These are phyloP conservation scores for Coriaria nepalensis DNA, from an alignment of 306 rosid species.

Conservation along the genomic window DNA sequence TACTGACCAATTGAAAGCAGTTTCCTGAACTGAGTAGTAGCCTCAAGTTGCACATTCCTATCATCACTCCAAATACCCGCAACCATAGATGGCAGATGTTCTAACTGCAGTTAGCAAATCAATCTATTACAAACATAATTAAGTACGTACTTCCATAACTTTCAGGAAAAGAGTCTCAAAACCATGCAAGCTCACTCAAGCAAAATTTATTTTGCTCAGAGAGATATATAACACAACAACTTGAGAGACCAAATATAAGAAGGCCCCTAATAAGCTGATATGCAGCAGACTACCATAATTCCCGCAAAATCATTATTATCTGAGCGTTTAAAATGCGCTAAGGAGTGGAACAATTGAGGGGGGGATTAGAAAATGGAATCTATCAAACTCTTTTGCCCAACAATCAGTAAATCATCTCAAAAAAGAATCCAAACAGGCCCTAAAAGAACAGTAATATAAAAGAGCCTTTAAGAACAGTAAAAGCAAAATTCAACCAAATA, in stretches of 20 bases:
- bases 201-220: neutral
- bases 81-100: slow-evolving; percentile 86
- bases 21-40: slow-evolving; percentile 93
- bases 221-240: no score
- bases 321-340: no score
- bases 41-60: slow-evolving; percentile 58
- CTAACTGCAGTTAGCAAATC: slow-evolving; percentile 47
- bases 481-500: neutral
- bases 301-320: no score
- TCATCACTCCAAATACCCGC: slow-evolving; percentile 83
- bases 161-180: neutral
- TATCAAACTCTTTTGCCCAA: neutral
- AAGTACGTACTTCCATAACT: neutral
- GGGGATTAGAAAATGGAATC: no score
- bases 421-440: neutral
- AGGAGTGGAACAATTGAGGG: no score
- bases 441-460: neutral
- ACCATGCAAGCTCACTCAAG: neutral
- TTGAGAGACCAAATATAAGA: no score
- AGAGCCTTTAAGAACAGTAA: slow-evolving; percentile 4
- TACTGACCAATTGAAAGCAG: slow-evolving; percentile 80
- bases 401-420: neutral
- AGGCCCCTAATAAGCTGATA: no score
- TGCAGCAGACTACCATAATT: no score
- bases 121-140: slow-evolving; percentile 1